phyloP scores from a whole-genome alignment of 2,329 filamentous ascomycete genomes.

The Amauroascus niger region DNA sequence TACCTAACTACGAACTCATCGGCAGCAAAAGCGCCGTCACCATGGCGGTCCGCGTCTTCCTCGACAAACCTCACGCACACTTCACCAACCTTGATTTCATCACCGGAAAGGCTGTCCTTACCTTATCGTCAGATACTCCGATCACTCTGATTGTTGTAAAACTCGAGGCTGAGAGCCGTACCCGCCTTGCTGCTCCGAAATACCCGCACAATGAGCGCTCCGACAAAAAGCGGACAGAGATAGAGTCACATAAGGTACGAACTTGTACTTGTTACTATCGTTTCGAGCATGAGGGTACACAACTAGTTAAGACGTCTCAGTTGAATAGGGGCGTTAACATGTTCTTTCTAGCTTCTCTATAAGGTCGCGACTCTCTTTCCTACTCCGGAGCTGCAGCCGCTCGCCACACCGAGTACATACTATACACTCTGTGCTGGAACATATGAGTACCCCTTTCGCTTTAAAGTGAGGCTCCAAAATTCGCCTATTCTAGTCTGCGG shows the following conservation, averaged over 20 bases:
- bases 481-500: neutral
- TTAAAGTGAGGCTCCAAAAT: slow-evolving; percentile 33
- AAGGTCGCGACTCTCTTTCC: slow-evolving; percentile 41
- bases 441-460: slow-evolving; percentile 42
- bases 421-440: slow-evolving; percentile 40
- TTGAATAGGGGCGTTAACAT: neutral
- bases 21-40: slow-evolving; percentile 7
- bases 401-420: slow-evolving; percentile 26
- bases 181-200: slow-evolving; percentile 34
- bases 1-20: neutral
- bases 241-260: slow-evolving; percentile 42
- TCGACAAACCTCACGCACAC: slow-evolving; percentile 36
- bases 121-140: slow-evolving; percentile 34
- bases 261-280: neutral
- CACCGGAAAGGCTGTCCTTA: slow-evolving; percentile 37
- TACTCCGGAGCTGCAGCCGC: slow-evolving; percentile 33
- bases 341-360: slow-evolving; percentile 35
- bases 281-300: neutral
- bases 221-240: slow-evolving; percentile 41
- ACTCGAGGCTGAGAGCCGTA: slow-evolving; percentile 42
- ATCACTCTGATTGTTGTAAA: slow-evolving; percentile 41
- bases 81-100: slow-evolving; percentile 44
- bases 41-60: slow-evolving; percentile 40
- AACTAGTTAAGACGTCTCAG: neutral
- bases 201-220: slow-evolving; percentile 34